Percentiles rank a stretch among this genome's conserved stretches.
Conservation (phyloP, 2,329 filamentous ascomycete species). For the Botrytis cinerea region DNA sequence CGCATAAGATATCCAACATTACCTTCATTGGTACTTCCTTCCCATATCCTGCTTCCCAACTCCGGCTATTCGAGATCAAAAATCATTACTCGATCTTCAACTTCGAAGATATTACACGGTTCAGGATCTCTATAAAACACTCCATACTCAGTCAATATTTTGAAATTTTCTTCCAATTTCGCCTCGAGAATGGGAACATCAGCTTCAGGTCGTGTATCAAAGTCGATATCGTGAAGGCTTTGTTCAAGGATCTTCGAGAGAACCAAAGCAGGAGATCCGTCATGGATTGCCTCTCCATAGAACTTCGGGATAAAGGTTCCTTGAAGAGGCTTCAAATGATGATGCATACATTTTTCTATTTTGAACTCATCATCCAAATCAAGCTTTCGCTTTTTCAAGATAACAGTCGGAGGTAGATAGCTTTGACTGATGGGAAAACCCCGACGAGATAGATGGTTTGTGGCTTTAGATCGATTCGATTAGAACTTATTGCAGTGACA, state of each 20-base stretch:
- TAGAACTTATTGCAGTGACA: too few relatives aligned
- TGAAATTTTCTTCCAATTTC: too few relatives aligned
- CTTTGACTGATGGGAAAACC: background rate
- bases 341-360: background rate
- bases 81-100: too few relatives aligned
- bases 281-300: background rate
- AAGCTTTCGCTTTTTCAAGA: slow-evolving; percentile 6
- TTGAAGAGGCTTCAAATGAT: background rate
- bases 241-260: background rate
- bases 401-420: background rate
- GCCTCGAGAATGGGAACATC: background rate
- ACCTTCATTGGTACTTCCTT: too few relatives aligned
- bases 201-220: background rate
- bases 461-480: background rate
- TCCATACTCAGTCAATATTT: too few relatives aligned
- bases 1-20: too few relatives aligned
- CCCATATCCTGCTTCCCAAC: too few relatives aligned
- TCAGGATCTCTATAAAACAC: too few relatives aligned
- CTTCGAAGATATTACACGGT: too few relatives aligned
- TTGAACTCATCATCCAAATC: slow-evolving; percentile 12
- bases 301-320: background rate
- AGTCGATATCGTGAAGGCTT: background rate
- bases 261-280: background rate
- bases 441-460: background rate
- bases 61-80: too few relatives aligned